These are phyloP conservation scores for Suhomyces emberorum DNA, from an alignment of 805 yeast species.

Conservation along the genomic window DNA sequence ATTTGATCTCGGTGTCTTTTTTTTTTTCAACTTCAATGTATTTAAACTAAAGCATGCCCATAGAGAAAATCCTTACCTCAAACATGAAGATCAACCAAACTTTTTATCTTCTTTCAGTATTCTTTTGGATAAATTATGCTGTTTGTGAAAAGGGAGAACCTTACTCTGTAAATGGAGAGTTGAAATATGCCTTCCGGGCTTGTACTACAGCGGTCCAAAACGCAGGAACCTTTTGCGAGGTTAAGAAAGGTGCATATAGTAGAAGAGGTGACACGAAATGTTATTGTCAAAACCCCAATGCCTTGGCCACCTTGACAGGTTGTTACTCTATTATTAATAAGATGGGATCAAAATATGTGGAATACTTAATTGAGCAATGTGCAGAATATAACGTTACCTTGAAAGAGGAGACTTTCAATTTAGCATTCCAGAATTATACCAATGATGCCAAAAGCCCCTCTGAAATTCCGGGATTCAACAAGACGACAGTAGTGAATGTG, in stretches of 20 bases:
- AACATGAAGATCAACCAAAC: no score
- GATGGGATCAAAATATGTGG: not conserved
- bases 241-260: not conserved
- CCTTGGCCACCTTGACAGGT: slow-evolving; percentile 29
- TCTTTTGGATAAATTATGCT: no score
- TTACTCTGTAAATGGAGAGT: not conserved
- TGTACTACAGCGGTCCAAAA: not conserved
- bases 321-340: slow-evolving; percentile 15
- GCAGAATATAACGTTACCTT: slow-evolving; percentile 16
- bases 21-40: no score
- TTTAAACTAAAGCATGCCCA: no score
- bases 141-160: not conserved
- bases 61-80: no score
- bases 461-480: not conserved
- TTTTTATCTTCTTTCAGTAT: no score
- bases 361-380: slow-evolving; percentile 2
- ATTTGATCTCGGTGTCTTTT: no score
- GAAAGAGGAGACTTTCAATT: slow-evolving; percentile 15
- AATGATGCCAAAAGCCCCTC: not conserved
- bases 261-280: no score
- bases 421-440: slow-evolving; percentile 13
- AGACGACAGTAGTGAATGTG: not conserved
- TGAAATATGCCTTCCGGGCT: not conserved
- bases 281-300: slow-evolving; percentile 21
- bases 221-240: not conserved